Base-by-base conservation (phyloP, 768 basidiomycete species). In the Chalciporus chontae region DNA sequence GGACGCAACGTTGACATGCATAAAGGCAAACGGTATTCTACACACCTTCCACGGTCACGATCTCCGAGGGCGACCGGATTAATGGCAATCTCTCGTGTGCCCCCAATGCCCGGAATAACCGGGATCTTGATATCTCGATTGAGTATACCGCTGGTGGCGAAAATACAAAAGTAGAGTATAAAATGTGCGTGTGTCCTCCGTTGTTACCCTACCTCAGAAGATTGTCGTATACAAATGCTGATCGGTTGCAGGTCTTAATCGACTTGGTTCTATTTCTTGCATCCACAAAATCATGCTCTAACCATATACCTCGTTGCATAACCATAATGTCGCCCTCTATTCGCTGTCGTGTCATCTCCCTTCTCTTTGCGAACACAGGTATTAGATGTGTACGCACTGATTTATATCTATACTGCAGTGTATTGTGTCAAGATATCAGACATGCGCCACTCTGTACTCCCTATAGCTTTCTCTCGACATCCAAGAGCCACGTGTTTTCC, bases 1-100 rank as follows among this genome's bases (percentile, higher is more conserved):
- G 40, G 15, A 24, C 17, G 23, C 24, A 40, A 3, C 21, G 23
- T 48, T 55, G 26, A 60, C 21, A 13, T 47, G 40, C 32, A 5
- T 44, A 14, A 57, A 89, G 89, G 69, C 91, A 97, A 80, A 97
- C 94, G 49, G 96, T 99, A 18, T 98, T 99, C 76, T 99, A 99
- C 72, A 96, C 94, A 32, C 87, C 85, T 29, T 74, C 79, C 15
- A 88, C 90, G 23, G 64, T 90, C 48, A 84, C 83, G 7, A 72
- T 93, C 29, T 76, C 73, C 43, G 73, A 83, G 57, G 87, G 84
- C 47, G 84, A 97, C 65, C 69, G 72, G 43, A 83, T 99, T 67
- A 70, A 68, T 17, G 96, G 96, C 39, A 69, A 54, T 36, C 68
- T 99, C 37, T 67, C 77, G 15, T 95, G 94, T 65, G 81, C 85